phyloP scores from a whole-genome alignment of 805 yeast species.

The Spathaspora gorwiae region DNA sequence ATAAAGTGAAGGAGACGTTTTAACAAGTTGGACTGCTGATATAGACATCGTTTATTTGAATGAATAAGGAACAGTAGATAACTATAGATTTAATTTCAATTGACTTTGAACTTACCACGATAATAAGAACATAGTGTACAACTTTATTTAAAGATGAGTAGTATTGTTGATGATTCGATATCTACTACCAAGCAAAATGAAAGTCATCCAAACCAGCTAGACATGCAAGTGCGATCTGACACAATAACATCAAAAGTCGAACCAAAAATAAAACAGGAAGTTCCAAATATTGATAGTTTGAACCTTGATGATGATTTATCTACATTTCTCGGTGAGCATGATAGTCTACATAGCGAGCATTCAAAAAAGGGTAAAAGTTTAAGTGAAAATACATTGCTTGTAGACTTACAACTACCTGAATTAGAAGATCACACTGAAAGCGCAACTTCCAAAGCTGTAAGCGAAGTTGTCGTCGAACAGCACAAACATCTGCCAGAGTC shows the following conservation, averaged over 20 bases:
- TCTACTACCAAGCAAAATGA: constrained; percentile 1
- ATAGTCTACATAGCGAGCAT: background rate
- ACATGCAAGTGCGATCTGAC: background rate
- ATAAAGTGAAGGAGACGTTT: too few species aligned
- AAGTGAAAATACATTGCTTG: background rate
- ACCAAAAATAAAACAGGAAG: background rate
- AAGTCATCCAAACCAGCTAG: background rate
- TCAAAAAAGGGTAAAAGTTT: background rate
- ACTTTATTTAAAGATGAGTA: constrained; percentile 4
- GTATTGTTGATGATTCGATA: constrained; percentile 7
- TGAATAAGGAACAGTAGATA: too few species aligned
- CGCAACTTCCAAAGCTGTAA: background rate
- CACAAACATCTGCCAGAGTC: too few species aligned
- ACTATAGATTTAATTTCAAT: too few species aligned
- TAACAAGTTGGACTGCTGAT: too few species aligned
- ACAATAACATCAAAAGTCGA: background rate
- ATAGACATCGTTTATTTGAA: too few species aligned
- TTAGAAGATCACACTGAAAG: background rate
- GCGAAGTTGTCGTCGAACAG: background rate
- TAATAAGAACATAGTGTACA: too few species aligned
- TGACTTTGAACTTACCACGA: too few species aligned
- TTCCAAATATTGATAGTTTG: constrained; percentile 3
- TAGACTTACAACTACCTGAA: background rate
- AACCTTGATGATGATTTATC: constrained; percentile 11
- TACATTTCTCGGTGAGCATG: constrained; percentile 7